Evolutionary conservation across 2,329 filamentous ascomycete genomes (phyloP).

Genomic region (Podosphaera aphanis): DNA sequence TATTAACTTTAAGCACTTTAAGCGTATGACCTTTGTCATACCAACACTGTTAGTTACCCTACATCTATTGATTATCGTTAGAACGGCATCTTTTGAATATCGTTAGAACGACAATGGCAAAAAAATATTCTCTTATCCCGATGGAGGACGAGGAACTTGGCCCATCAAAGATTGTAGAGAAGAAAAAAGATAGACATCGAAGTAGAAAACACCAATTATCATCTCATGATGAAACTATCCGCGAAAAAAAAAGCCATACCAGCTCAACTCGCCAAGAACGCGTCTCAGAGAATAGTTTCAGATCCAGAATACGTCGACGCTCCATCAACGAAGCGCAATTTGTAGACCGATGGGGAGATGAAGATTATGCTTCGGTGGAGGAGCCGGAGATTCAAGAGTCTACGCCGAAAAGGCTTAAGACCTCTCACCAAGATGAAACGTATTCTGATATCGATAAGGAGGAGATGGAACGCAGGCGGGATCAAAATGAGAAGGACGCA

Average conservation of each 20-base stretch:
- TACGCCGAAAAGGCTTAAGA: constrained; percentile 44
- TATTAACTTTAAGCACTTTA: too few relatives aligned
- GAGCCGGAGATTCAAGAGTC: constrained; percentile 42
- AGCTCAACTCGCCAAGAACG: constrained; percentile 20
- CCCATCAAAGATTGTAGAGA: constrained; percentile 26
- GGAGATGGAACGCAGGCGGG: constrained; percentile 35
- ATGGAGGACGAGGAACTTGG: constrained; percentile 43
- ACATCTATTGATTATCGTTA: too few relatives aligned
- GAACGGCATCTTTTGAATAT: too few relatives aligned
- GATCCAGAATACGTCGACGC: constrained; percentile 24
- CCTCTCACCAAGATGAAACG: constrained; percentile 28
- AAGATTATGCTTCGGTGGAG: constrained; percentile 32
- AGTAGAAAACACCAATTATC: constrained; percentile 15
- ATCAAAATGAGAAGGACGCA: constrained; percentile 54
- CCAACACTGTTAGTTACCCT: too few relatives aligned
- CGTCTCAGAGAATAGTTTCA: constrained; percentile 20
- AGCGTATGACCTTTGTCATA: too few relatives aligned
- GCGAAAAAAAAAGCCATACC: constrained; percentile 14
- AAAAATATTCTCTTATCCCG: constrained; percentile 42
- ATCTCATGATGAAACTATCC: not conserved
- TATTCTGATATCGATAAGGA: constrained; percentile 32
- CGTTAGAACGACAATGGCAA: constrained; percentile 21
- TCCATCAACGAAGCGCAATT: constrained; percentile 34
- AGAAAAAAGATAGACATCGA: constrained; percentile 20
- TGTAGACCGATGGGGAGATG: constrained; percentile 64